phyloP scores from a whole-genome alignment of 495 filamentous ascomycete genomes.

The Penicillium chermesinum region DNA sequence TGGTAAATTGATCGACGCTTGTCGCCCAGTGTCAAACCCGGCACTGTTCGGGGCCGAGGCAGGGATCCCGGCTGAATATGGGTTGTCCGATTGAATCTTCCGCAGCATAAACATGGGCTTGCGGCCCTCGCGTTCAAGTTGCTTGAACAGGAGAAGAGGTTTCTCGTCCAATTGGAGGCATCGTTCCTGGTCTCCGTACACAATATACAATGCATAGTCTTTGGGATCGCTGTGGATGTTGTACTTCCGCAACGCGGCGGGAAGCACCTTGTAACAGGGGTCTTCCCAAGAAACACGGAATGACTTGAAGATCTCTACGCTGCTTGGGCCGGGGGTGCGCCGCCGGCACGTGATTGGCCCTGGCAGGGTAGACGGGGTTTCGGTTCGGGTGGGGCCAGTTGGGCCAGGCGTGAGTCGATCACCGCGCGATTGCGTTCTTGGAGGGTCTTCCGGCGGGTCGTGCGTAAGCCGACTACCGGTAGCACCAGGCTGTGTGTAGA shows the following conservation, averaged over 20 bases:
- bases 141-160: slow-evolving; percentile 93
- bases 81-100: slow-evolving; percentile 42
- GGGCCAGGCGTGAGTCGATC: slow-evolving; percentile 40
- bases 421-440: slow-evolving; percentile 20
- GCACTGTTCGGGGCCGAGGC: slow-evolving; percentile 39
- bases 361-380: slow-evolving; percentile 28
- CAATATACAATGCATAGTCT: slow-evolving; percentile 95
- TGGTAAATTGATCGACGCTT: slow-evolving; percentile 40
- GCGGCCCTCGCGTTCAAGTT: slow-evolving; percentile 89
- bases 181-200: slow-evolving; percentile 94
- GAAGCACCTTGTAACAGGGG: slow-evolving; percentile 93
- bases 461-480: slow-evolving; percentile 30
- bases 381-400: slow-evolving; percentile 33
- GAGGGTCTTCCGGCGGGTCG: slow-evolving; percentile 42
- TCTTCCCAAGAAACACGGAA: slow-evolving; percentile 98
- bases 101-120: slow-evolving; percentile 99
- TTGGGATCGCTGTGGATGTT: slow-evolving; percentile 97
- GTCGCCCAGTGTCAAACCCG: slow-evolving; percentile 35
- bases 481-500: slow-evolving; percentile 40
- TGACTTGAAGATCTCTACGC: slow-evolving; percentile 94
- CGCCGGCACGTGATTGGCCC: slow-evolving; percentile 50
- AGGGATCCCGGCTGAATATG: slow-evolving; percentile 15
- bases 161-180: slow-evolving; percentile 89
- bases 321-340: slow-evolving; percentile 32
- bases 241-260: slow-evolving; percentile 93